Evolutionary conservation across 768 basidiomycete species (phyloP).

Genomic region (Naganishia onofrii): DNA sequence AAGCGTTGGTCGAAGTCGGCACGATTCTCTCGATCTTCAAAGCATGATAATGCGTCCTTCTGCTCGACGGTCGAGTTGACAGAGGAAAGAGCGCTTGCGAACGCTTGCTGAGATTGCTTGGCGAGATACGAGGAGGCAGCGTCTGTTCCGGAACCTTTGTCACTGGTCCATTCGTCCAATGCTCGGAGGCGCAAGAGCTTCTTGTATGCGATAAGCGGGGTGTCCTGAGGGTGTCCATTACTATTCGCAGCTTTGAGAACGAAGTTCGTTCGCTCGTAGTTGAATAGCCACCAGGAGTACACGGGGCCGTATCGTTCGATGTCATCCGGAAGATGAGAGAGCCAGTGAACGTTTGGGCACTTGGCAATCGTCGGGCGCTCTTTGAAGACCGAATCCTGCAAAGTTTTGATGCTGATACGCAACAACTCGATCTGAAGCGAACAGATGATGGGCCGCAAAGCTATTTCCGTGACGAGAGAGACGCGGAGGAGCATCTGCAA

Average conservation of each 20-base stretch:
- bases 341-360: not conserved
- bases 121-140: no score
- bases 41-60: no score
- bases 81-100: no score
- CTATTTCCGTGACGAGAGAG: not conserved
- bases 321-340: not conserved
- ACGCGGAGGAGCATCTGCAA: not conserved
- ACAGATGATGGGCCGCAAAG: not conserved
- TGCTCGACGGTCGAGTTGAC: no score
- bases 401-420: not conserved
- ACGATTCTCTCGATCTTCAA: no score
- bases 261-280: not conserved
- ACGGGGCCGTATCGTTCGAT: not conserved
- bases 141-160: no score
- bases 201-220: not conserved
- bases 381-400: not conserved
- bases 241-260: not conserved
- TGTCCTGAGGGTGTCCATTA: not conserved
- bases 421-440: not conserved
- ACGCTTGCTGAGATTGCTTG: no score
- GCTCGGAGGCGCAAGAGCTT: not conserved
- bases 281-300: constrained; percentile 3
- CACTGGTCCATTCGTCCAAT: not conserved
- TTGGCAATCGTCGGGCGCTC: not conserved
- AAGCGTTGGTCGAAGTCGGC: no score